Evolutionary conservation across 2,329 filamentous ascomycete genomes (phyloP), one percentile per base, ranked within the genome.

Genomic region (Cercospora citrullina): DNA sequence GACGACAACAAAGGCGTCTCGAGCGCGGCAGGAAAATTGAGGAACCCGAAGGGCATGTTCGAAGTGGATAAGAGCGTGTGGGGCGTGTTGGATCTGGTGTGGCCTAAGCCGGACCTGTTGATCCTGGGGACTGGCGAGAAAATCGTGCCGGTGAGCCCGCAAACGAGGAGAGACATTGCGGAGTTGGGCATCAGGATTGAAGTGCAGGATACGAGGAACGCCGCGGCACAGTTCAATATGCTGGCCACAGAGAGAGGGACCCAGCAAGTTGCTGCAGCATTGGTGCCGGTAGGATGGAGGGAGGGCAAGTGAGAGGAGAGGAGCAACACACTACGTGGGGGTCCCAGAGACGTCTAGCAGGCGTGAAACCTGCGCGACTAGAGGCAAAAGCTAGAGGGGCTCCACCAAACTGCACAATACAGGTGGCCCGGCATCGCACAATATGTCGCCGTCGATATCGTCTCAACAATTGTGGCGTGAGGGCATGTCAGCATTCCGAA

Each of bases 211-310:
- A 98, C 95, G 33, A 85, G 93, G 71, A 98, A 98, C 80, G 95
- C 95, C 8, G 92, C 94, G 1, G 91, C 94, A 36, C 93, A 97
- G 79, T 99, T 95, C 80, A 99, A 99, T 77, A 79, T 99, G 75
- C 82, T 99, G 64, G 94, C 93, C n/a, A 98, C 93, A 18, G 95
- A 99, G 82, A 85, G 95, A 62, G 94, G 95, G 1, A 89, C 95
- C 5, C 85, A 88, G 21, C 90, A 94, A 75, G 89, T 98, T 69
- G 94, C 93, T 30, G 94, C 93, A 2, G 94, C 93, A 9, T 78
- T 99, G 80, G 87, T 98, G 79, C 94, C 94, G 0, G 85, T 95
- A 63, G 93, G 93, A 2, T 96, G 92, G 92, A 87, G 84, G 74
- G 90, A 92, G 67, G 85, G 75, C 0, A 67, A 66, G 55, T 77